A percentile compares a stretch with the other conserved stretches of the same genome.
Conservation (phyloP, 768 basidiomycete species). For the Tulasnella sp. region DNA sequence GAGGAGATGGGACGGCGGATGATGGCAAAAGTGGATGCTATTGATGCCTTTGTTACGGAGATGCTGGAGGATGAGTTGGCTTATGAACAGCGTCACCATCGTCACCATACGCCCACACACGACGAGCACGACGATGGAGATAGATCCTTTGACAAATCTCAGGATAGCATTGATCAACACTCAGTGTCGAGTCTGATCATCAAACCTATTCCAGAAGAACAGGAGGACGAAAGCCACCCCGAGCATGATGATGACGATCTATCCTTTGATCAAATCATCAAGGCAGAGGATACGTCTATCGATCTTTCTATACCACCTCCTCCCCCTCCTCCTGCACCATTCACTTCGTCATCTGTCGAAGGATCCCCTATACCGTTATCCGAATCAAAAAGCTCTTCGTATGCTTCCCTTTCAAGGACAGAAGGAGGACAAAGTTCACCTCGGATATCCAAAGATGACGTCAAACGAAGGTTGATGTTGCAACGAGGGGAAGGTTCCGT, state of each 20-base stretch:
- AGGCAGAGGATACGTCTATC: neutral
- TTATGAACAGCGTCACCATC: conserved; percentile 1
- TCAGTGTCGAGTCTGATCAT: conserved; percentile 12
- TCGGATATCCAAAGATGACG: conserved; percentile 15
- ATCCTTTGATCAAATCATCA: neutral
- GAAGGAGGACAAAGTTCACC: conserved; percentile 3
- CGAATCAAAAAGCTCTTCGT: neutral
- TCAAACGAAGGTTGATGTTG: conserved; percentile 5
- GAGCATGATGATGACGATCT: conserved; percentile 2
- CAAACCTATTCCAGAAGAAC: conserved; percentile 26
- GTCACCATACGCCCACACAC: neutral
- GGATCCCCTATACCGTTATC: conserved; percentile 1
- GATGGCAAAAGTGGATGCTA: conserved; percentile 4
- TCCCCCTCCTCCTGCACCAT: conserved; percentile 29
- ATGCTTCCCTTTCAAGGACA: neutral
- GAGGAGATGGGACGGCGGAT: too few species aligned
- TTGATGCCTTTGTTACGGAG: conserved; percentile 10
- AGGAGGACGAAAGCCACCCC: conserved; percentile 12
- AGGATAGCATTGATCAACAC: conserved; percentile 23
- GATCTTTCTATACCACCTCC: conserved; percentile 25
- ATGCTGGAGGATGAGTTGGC: conserved; percentile 19
- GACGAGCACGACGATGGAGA: conserved; percentile 1
- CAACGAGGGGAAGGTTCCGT: neutral
- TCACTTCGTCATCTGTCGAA: neutral
- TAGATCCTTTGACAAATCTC: conserved; percentile 26